phyloP scores from a whole-genome alignment of 78 protist genomes.

The Dictyostelium intermedium region DNA sequence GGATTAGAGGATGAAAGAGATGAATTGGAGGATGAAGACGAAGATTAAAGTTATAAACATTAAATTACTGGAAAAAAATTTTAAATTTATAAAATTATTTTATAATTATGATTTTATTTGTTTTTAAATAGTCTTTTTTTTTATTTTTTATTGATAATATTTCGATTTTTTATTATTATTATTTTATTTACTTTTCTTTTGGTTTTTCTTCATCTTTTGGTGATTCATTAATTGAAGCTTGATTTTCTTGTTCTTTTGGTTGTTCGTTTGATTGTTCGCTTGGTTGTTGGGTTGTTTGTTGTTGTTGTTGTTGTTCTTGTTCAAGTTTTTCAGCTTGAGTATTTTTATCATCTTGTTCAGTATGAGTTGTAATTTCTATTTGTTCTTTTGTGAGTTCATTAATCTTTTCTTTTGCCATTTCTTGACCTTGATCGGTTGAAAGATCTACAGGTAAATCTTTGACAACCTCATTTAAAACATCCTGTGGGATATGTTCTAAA shows the following conservation, averaged over 20 bases:
- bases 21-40: not conserved
- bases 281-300: not conserved
- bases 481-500: slow-evolving; percentile 60
- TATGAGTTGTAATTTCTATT: slow-evolving; percentile 13
- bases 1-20: not conserved
- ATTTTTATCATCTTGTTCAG: not conserved
- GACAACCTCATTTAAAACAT: slow-evolving; percentile 27
- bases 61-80: too few relatives aligned
- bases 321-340: not conserved
- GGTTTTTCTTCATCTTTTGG: slow-evolving; percentile 7
- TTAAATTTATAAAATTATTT: not conserved
- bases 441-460: slow-evolving; percentile 30
- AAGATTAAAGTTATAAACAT: not conserved
- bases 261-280: not conserved
- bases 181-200: not conserved
- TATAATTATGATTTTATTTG: not conserved
- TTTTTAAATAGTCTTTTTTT: not conserved
- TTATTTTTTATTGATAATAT: not conserved
- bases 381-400: slow-evolving; percentile 34
- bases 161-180: not conserved
- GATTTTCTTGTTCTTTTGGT: not conserved
- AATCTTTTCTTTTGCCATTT: slow-evolving; percentile 25
- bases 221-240: not conserved
- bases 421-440: slow-evolving; percentile 28
- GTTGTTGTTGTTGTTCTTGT: not conserved